phyloP scores from a whole-genome alignment of 345 rosid genomes.

The Triadica sebifera region DNA sequence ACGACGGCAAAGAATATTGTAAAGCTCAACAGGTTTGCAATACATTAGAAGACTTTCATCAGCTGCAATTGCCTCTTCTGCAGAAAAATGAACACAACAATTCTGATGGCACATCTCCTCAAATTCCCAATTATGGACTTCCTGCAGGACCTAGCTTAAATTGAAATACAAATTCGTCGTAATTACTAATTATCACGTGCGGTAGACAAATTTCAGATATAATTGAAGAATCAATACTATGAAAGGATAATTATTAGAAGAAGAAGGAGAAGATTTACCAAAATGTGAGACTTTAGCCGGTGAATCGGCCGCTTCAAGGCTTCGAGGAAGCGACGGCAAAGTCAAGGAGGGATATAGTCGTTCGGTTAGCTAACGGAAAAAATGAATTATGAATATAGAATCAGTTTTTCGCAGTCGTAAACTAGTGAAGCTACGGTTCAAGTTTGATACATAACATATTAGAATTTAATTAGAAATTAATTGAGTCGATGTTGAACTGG shows the following conservation, averaged over 20 bases:
- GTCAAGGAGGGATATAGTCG: background rate
- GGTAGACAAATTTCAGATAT: background rate
- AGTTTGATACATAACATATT: too few relatives aligned
- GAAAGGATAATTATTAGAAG: background rate
- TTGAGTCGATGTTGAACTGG: too few relatives aligned
- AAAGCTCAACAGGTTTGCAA: constrained; percentile 36
- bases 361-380: constrained; percentile 10
- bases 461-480: too few relatives aligned
- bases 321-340: background rate
- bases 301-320: background rate
- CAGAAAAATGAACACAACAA: constrained; percentile 23
- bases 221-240: background rate
- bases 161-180: background rate
- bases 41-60: constrained; percentile 28
- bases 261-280: background rate
- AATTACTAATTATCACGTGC: background rate
- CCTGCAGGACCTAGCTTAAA: constrained; percentile 10
- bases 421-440: too few relatives aligned
- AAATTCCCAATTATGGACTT: background rate
- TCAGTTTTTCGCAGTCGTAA: too few relatives aligned
- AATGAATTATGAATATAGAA: background rate
- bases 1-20: constrained; percentile 30
- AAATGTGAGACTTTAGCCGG: background rate
- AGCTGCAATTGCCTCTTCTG: constrained; percentile 17
- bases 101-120: constrained; percentile 32